phyloP scores from a whole-genome alignment of 257 asterid genomes.

The Solanum okadae region DNA sequence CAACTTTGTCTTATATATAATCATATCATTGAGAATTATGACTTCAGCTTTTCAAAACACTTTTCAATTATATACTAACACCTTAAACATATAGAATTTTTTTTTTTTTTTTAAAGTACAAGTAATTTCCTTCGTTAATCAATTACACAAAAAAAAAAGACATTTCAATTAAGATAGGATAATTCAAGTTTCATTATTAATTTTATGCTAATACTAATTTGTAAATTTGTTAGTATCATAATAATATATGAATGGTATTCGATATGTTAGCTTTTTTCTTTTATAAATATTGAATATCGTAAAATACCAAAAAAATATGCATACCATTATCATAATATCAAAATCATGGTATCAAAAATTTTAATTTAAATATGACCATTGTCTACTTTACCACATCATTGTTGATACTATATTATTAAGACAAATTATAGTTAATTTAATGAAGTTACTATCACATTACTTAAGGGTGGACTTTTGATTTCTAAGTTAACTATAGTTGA shows the following conservation, averaged over 20 bases:
- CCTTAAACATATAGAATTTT: neutral
- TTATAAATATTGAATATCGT: neutral
- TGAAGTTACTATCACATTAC: neutral
- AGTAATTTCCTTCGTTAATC: neutral
- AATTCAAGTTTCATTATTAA: neutral
- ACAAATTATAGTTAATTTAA: neutral
- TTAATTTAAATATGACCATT: no score
- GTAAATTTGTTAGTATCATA: neutral
- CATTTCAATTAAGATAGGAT: neutral
- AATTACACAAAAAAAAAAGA: no score
- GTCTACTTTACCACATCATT: neutral
- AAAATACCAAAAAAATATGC: no score
- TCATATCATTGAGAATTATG: neutral
- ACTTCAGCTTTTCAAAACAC: no score
- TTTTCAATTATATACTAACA: neutral
- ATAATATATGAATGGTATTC: no score
- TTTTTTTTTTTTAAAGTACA: neutral
- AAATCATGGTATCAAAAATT: no score
- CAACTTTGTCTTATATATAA: neutral
- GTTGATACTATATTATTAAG: neutral
- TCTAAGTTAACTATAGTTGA: neutral
- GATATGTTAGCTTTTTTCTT: no score
- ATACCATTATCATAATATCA: no score
- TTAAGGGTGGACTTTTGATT: neutral
- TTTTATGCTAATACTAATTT: no score